Evolutionary conservation across 2,329 filamentous ascomycete genomes (phyloP), one percentile per base, ranked within the genome.

Genomic region (Botrytis tulipae): DNA sequence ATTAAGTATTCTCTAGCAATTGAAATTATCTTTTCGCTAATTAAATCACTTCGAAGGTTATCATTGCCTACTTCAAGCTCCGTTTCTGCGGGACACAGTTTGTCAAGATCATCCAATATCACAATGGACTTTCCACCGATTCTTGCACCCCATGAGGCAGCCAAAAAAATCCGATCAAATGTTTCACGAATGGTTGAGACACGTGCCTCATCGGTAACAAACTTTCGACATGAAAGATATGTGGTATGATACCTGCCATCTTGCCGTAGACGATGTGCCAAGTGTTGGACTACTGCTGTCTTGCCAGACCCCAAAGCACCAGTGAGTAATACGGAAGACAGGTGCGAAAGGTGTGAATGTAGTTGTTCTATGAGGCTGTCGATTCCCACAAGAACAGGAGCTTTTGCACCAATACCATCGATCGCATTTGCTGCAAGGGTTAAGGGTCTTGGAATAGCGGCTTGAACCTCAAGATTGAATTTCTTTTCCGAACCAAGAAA

Each of bases 1-100:
- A 0, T 89, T 90, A 95, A 97, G 81, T 95, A 95, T 80, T 98
- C 92, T 73, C 91, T 89, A 0, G 95, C 93, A 76, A 96, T 90
- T 90, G 80, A 93, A 92, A 8, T 51, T 51, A 99, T 87, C 0
- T 94, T 90, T 82, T 99, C 96, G 80, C 95, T 97, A 73, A 98
- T 90, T 78, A 98, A 95, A 48, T 94, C 90, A 81, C 95, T 98
- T 76, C 95, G 89, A 29, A 93, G 93, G 79, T 99, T 98, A 78
- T 98, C 94, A 74, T 94, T 95, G 75, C 94, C 94, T 7, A 97
- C 93, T 82, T 98, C 94, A 20, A 99, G 86, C 81, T 99, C 96
- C 0, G 95, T 98, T 83, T 99, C 97, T 0, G 91, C 92, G 0
- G 96, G 95, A 80, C 95, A 98, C 1, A 99, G 86, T 79, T 93